Base-by-base conservation (phyloP, 805 yeast genomes). In the Isabelozyma rhagii region DNA sequence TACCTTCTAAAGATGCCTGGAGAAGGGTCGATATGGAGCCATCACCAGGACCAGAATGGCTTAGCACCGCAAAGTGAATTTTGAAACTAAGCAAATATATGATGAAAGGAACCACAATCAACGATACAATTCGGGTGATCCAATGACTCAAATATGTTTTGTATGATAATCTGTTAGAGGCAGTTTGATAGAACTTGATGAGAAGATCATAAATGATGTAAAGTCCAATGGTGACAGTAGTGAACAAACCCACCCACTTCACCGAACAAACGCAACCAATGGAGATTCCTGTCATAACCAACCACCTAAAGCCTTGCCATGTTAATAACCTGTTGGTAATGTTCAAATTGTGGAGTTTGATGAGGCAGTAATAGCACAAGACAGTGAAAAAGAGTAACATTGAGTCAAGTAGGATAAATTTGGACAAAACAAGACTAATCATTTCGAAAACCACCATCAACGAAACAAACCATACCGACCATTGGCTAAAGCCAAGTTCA, bases 1-100 rank as follows among this genome's bases (percentile, higher is more conserved):
- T 81, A 9, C 87, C 89, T 46, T 79, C 78, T 54, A 94, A 73
- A 51, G 93, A 89, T 8, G 93, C 92, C 68, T 94, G 99, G 69
- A 94, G 85, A 47, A 93, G 76, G 0, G 97, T 85, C 14, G 94
- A 85, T 72, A 94, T 89, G 47, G 94, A 84, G 3, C 96, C 87
- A 66, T 93, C 97, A 41, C 98, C 99, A 0, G 97, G 84, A 15
- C 99, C 99, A 1, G 96, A 80, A 59, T 83, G 84, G 60, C 79
- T 82, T 50, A 94, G 78, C 39, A 91, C 71, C 15, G 78, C 60
- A 59, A 94, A 94, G 66, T 94, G 99, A 41, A 88, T 72, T 62
- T 84, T 87, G 78, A 94, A 94, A 60, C 85, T 81, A 31, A 78
- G 59, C 61, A 88, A 63, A 61, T 89, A 94, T 21, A 93, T 81